phyloP scores from a whole-genome alignment of 441 rosid species.

The Syzygium syzygioides region DNA sequence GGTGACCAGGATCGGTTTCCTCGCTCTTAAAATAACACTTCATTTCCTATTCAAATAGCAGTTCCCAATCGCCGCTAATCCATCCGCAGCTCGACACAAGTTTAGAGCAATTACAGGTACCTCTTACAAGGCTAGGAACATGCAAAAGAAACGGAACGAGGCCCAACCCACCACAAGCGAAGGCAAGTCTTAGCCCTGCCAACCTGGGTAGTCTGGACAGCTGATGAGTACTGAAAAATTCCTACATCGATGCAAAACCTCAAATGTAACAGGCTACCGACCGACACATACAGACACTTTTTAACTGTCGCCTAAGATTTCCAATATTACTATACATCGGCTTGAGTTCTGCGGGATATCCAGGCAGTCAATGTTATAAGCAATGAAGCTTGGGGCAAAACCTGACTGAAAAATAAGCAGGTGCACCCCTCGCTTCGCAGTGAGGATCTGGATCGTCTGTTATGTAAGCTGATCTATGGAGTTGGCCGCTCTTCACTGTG shows the following conservation, averaged over 20 bases:
- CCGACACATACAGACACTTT: neutral
- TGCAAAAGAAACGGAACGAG: neutral
- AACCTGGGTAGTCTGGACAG: neutral
- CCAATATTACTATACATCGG: neutral
- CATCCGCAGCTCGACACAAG: neutral
- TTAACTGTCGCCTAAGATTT: neutral
- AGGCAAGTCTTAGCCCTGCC: neutral
- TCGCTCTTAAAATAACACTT: neutral
- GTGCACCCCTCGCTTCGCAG: neutral
- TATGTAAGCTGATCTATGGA: neutral
- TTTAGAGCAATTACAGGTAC: neutral
- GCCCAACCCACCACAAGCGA: neutral
- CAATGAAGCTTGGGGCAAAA: neutral
- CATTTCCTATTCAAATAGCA: neutral
- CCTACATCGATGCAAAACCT: neutral
- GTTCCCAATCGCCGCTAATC: neutral
- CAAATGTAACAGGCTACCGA: neutral
- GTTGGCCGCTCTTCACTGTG: neutral
- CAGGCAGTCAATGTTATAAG: neutral
- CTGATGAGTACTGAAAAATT: neutral
- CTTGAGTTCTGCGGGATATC: neutral
- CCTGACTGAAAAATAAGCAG: neutral
- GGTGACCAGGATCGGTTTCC: neutral
- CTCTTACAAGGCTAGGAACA: neutral
- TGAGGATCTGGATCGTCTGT: neutral